Evolutionary conservation across 1,284 basidiomycete species (phyloP).

Genomic region (Ceratobasidium sp.): DNA sequence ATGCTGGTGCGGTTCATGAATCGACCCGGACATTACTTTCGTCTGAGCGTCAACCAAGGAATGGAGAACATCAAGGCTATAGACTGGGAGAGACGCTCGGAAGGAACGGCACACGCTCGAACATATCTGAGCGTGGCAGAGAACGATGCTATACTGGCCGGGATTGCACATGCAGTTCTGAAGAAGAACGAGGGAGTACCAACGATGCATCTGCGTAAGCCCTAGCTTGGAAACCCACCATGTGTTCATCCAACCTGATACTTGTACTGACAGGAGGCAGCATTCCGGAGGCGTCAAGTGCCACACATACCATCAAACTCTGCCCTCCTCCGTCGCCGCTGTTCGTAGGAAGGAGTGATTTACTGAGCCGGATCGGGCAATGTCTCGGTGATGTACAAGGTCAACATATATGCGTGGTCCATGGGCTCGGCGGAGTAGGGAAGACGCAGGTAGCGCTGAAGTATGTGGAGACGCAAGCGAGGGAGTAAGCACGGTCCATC

Average conservation of each 20-base stretch:
- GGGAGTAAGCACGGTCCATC: background rate
- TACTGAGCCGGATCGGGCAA: too few species aligned
- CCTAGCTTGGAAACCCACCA: background rate
- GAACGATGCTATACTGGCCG: background rate
- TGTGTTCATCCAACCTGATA: background rate
- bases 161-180: background rate
- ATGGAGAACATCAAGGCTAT: background rate
- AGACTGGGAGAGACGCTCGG: conserved; percentile 10
- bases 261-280: background rate
- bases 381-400: too few species aligned
- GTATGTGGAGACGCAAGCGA: too few species aligned
- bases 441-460: conserved; percentile 16
- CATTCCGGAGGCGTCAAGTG: background rate
- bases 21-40: background rate
- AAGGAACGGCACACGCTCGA: background rate
- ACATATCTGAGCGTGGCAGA: background rate
- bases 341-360: too few species aligned
- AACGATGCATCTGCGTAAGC: background rate
- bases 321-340: too few species aligned
- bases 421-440: background rate
- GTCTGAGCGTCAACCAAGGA: conserved; percentile 7
- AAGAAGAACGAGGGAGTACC: background rate
- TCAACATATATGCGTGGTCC: background rate
- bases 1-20: background rate
- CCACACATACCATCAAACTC: too few species aligned